Base-by-base conservation (phyloP, 768 basidiomycete genomes). In the Amanita exitialis region DNA sequence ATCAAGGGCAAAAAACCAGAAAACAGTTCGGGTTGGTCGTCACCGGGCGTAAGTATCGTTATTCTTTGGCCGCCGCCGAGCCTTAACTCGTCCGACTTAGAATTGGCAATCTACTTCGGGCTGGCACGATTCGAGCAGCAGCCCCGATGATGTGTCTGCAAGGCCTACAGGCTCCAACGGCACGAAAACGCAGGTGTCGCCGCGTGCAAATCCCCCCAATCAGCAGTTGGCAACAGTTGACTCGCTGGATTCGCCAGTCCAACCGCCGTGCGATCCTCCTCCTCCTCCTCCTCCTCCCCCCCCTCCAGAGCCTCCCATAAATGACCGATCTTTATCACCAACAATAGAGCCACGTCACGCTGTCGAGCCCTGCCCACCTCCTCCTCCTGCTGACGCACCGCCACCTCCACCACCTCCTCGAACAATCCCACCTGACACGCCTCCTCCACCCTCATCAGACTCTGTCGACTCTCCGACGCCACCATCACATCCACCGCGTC, bases 1-100 rank as follows among this genome's bases (percentile, higher is more conserved):
- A 66, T 66, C 46, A 71, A 70, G 49, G 69, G 69, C 37, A 72
- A 68, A 65, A 64, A 62, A 30, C 54, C 62, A 51, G 65, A 61
- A 55, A 59, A 50, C 28, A 46, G 44, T 52, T 32, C 53, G 39
- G 49, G 36, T 6, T 49, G 57, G 47, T 44, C 57, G 36, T 53
- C 30, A 49, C 49, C 59, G 41, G 54, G 54, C 45, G 68, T 70
- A 58, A 58, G 54, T 57, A 54, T 32, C 25, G 57, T 55, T 55
- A 52, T 51, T 41, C 53, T 50, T 44, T 49, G 41, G 39, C 45
- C 10, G 27, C 21, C 13, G 34, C 35, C 35, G 18, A 13, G 18
- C 36, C 23, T 47, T 21, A 47, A 13, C 16, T 47, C 20, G 18
- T 47, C 48, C 56, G 58, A 58, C 46, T 25, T 57, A 63, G 54